Evolutionary conservation across 2,329 filamentous ascomycete species (phyloP).

Genomic region (Calonectria fujianensis): DNA sequence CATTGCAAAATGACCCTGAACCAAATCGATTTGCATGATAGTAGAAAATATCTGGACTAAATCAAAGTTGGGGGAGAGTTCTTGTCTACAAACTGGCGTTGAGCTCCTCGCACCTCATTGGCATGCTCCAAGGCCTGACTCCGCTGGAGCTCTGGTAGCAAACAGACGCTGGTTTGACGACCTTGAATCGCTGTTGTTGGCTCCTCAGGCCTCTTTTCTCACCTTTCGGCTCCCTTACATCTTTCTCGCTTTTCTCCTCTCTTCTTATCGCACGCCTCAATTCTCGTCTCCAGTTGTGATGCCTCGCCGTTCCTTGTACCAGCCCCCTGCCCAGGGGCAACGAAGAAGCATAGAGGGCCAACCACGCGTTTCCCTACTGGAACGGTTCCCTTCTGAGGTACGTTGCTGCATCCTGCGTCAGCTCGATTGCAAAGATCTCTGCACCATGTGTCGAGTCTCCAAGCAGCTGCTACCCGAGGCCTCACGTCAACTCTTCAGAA

Average conservation of each 20-base stretch:
- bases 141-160: conserved; percentile 2
- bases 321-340: neutral
- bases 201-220: neutral
- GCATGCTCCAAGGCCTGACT: neutral
- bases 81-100: too few relatives aligned
- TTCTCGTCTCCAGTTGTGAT: neutral
- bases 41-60: neutral
- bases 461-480: neutral
- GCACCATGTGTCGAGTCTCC: neutral
- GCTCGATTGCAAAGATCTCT: neutral
- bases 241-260: neutral
- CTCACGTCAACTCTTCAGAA: neutral
- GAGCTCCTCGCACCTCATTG: neutral
- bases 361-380: neutral
- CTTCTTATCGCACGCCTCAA: neutral
- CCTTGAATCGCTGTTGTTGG: neutral
- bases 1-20: neutral
- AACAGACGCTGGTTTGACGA: neutral
- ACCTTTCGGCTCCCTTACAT: neutral
- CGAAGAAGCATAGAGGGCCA: neutral
- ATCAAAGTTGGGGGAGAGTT: neutral
- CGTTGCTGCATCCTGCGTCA: neutral
- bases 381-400: neutral
- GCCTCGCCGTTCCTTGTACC: neutral
- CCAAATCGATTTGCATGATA: neutral